Base-by-base conservation (phyloP, 2,329 filamentous ascomycete genomes). In the Penicillium sp. region DNA sequence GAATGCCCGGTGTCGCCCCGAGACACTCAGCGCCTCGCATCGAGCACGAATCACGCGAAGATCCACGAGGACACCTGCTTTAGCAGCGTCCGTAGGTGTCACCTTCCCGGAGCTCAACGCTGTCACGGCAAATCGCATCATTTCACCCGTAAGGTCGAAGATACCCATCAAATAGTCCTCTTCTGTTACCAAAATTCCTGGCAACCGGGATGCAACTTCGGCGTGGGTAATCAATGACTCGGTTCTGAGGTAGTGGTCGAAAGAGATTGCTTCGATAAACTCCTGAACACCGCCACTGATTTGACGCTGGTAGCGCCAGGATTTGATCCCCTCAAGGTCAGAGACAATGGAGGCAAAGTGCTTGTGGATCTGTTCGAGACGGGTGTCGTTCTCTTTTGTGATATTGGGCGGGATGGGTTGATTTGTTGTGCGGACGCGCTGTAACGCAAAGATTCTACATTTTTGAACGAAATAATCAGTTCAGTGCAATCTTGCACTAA, bases 121-220 rank as follows among this genome's bases (percentile, higher is more conserved):
- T 6, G 93, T 93, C 54, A 97, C 95, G 0, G 92, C 93, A 77
- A 97, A 98, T 33, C 93, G 86, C 95, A 99, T 99, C 81, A 98
- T 83, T 80, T 99, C 95, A 42, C 95, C 95, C 1, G 93, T 93
- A 68, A 98, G 85, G 76, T 99, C 95, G 72, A 97, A 97, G 2
- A 99, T 79, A 8, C 94, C 95, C 64, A 95, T 89, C 60, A 97
- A 79, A 74, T 97, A 98, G 76, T 99, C 95, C 58, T 94, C 87
- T 28, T 88, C 83, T 1, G 90, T 92, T 22, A 97, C 81, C 0
- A 82, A 70, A 2, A 97, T 83, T 1, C 82, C 83, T 0, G 80
- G 76, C 2, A 81, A 59, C 13, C 68, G 65, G 1, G 65, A 77
- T 33, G 81, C 76, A 0, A 90, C 83, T 58, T 91, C 85, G 0